Evolutionary conservation across 768 basidiomycete genomes (phyloP).

Genomic region (Dentipellis fragilis): DNA sequence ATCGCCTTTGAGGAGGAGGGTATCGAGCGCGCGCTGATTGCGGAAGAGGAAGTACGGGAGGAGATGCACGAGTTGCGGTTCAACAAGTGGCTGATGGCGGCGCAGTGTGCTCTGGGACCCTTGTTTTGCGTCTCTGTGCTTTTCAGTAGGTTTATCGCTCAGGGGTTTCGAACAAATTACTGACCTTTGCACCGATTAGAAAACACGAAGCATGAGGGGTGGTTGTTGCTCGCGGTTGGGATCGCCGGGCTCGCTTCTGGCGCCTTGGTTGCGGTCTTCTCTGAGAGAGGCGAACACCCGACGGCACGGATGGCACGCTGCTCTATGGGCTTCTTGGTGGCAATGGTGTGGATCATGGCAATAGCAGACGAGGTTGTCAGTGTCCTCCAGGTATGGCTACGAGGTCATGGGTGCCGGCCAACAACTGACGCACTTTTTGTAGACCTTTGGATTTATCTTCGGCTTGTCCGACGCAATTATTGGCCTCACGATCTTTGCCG

Average conservation of each 20-base stretch:
- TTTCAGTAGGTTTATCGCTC: slow-evolving; percentile 47
- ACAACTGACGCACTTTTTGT: slow-evolving; percentile 1
- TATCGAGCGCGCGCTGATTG: slow-evolving; percentile 55
- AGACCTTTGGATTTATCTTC: slow-evolving; percentile 92
- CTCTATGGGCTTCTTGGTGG: slow-evolving; percentile 82
- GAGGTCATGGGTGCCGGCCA: background rate
- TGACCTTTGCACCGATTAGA: slow-evolving; percentile 24
- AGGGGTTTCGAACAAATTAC: background rate
- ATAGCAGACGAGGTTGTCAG: slow-evolving; percentile 95
- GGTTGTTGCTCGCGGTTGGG: slow-evolving; percentile 44
- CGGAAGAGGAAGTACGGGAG: slow-evolving; percentile 65
- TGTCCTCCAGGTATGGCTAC: slow-evolving; percentile 58
- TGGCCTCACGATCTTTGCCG: slow-evolving; percentile 91
- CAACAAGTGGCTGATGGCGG: slow-evolving; percentile 78
- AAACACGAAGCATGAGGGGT: slow-evolving; percentile 32
- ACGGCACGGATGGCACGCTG: slow-evolving; percentile 62
- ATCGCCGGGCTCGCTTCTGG: slow-evolving; percentile 45
- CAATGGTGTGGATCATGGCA: slow-evolving; percentile 96
- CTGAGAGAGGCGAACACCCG: slow-evolving; percentile 46
- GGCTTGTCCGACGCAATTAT: slow-evolving; percentile 96
- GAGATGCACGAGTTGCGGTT: slow-evolving; percentile 56
- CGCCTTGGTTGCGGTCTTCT: slow-evolving; percentile 47
- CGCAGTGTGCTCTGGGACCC: slow-evolving; percentile 78
- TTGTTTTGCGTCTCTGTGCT: slow-evolving; percentile 65
- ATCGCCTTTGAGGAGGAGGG: slow-evolving; percentile 73